Evolutionary conservation across 306 rosid species (phyloP), one percentile per base, ranked within the genome.

Genomic region (Trifolium fragiferum): DNA sequence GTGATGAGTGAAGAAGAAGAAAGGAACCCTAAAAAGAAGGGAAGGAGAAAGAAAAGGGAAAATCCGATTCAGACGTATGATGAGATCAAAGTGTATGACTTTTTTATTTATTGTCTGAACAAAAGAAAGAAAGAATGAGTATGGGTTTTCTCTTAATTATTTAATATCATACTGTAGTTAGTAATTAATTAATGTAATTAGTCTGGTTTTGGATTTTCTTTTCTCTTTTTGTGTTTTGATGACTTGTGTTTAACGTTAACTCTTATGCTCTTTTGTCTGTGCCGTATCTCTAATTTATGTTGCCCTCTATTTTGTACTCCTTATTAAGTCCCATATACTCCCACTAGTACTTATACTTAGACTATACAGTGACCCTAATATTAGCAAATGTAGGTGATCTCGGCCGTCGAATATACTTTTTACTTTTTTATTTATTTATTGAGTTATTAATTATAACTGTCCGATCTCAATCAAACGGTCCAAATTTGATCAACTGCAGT

Each of bases 1-100:
- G 78, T 66, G 68, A 50, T 51, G 21, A 27, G 55, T 64, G 55
- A 66, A 23, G 68, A 70, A 59, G 82, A 81, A 75, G 82, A 37
- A 74, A 74, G 12, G 85, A 85, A 85, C 86, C 93, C 88, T 84
- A 81, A 86, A 23, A 23, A 57, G 10, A 27, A 58, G 30, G 7
- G 19, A 25, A 18, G 10, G 66, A 59, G 84, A 74, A 47, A 87
- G 70, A 74, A 74, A 73, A 35, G 92, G 82, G 30, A 65, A 21
- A 83, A 68, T 21, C 90, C 98, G 90, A 77, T 89, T 90, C 91
- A 83, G 81, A 83, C 90, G 98, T 57, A 79, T 85, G 87, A 87
- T 76, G 84, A 76, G 78, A 88, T 87, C 97, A 80, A 81, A 73
- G 30, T 27, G 32, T 4, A 38, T 16, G 55, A 65, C 69, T 72